A percentile compares a stretch with the other conserved stretches of the same genome.
Evolutionary conservation across 331 rosid genomes (phyloP).

Genomic region (Spiraea crenata): DNA sequence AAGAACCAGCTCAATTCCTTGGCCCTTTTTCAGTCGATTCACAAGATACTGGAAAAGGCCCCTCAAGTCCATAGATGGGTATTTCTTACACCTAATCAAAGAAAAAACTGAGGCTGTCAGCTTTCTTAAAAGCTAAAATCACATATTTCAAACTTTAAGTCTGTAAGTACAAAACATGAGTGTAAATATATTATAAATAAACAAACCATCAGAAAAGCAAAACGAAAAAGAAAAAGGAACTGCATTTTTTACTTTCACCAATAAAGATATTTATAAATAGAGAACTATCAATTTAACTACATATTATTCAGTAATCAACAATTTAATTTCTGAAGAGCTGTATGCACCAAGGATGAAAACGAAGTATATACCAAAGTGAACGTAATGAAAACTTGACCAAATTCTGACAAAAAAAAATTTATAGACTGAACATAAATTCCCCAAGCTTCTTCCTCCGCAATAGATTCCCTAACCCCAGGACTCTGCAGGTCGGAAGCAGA

Average conservation of each 20-base stretch:
- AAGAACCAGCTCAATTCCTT: conserved; percentile 92
- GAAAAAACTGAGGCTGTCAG: conserved; percentile 13
- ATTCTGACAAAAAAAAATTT: background rate
- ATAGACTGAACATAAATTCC: background rate
- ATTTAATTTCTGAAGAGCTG: no score
- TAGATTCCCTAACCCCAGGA: conserved; percentile 36
- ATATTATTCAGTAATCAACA: no score
- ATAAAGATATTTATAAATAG: background rate
- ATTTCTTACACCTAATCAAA: conserved; percentile 81
- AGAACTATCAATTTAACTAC: background rate
- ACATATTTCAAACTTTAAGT: conserved; percentile 7
- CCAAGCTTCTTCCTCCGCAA: background rate
- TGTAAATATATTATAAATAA: background rate
- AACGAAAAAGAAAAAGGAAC: background rate
- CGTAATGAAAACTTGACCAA: background rate
- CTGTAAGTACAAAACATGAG: background rate
- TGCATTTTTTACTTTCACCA: background rate
- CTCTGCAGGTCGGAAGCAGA: conserved; percentile 71
- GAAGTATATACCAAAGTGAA: background rate
- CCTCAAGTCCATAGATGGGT: conserved; percentile 97
- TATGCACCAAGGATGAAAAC: background rate
- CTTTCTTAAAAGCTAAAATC: conserved; percentile 20
- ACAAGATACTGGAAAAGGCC: conserved; percentile 99
- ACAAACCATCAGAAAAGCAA: background rate
- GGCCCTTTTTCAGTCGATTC: conserved; percentile 90